Base-by-base conservation (phyloP, 2,329 filamentous ascomycete species). In the Xylariomycetidae sp. region DNA sequence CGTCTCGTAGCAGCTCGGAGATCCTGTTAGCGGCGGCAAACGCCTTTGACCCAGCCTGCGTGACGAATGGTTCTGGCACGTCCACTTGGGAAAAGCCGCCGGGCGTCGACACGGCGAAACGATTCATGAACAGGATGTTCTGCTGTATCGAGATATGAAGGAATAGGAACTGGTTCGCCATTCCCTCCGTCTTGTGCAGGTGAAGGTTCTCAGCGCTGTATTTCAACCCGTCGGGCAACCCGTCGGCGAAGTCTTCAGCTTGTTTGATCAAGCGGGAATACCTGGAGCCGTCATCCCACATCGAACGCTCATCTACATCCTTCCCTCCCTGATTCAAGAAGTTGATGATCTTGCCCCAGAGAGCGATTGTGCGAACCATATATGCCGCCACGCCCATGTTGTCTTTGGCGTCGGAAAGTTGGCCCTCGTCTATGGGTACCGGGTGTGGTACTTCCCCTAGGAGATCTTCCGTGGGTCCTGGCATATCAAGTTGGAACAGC, bases 331-430 rank as follows among this genome's bases (percentile, higher is more conserved):
- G 77, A 54, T 95, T 96, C 41, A 96, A 68, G 56, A 95, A 96
- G 41, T 82, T 83, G 48, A 95, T 85, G 30, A 96, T 82, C 30
- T 82, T 80, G 5, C 92, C 92, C 89, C 90, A 97, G 19, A 95
- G 68, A 2, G 88, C 80, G 41, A 97, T 85, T 3, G 83, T 73
- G 14, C 86, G 80, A 41, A 97, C 84, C 51, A 92, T 85, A 59
- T 94, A 95, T 9, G 90, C 88, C 2, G 88, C 85, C 4, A 94
- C 88, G 3, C 90, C 92, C 88, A 97, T 94, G 53, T 95, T 96
- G 6, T 85, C 80, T 49, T 74, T 80, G 1, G 83, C 71, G 44
- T 86, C 74, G 16, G 72, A 71, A 13, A 80, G 57, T 41, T 83
- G 77, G 3, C 76, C 80, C n/a, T 77, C 74, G 27, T 82, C 76